Base-by-base conservation (phyloP, 345 rosid species). In the Cardamine occulta region DNA sequence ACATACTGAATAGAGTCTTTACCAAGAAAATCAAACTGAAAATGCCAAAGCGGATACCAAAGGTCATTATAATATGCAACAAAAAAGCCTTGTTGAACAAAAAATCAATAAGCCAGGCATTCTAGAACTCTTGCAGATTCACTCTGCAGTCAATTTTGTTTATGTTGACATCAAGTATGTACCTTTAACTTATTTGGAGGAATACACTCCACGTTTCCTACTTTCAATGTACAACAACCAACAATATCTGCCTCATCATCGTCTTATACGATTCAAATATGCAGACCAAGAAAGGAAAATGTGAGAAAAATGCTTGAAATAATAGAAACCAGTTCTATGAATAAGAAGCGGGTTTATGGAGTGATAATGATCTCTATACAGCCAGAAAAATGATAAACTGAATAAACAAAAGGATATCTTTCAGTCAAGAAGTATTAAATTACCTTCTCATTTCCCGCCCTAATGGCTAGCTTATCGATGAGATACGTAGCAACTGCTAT, bases 381-480 rank as follows among this genome's bases (percentile, higher is more conserved):
- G 45, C 49, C 59, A 72, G 24, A 44, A 58, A 37, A 6, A 47
- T 24, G 39, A 44, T 31, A 29, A 34, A 45, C 5, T 45, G 6
- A 13, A 58, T 14, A 34, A 19, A 15, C 31, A 47, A 24, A 35
- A 66, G 60, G 60, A 66, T 24, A 32, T 3, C 24, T 57, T 13
- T 45, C 48, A 57, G 10, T 35, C 6, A 42, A 65, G 59, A 56
- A 48, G 73, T 57, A 68, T 47, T 32, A 53, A 7, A 23, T 66
- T 87, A 96, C 99, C 97, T 96, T 96, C 86, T 96, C 99, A 75
- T 96, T 96, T 63, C 99, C 99, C 26, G 99, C 99, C 90, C 99
- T 96, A 53, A 96, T 96, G 77, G 99, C 98, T 81, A 96, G 82
- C 81, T 89, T 88, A 82, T 96, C 99, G 57, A 96, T 93, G 69